phyloP scores from a whole-genome alignment of 2,329 filamentous ascomycete genomes.

The Penicillium griseofulvum region DNA sequence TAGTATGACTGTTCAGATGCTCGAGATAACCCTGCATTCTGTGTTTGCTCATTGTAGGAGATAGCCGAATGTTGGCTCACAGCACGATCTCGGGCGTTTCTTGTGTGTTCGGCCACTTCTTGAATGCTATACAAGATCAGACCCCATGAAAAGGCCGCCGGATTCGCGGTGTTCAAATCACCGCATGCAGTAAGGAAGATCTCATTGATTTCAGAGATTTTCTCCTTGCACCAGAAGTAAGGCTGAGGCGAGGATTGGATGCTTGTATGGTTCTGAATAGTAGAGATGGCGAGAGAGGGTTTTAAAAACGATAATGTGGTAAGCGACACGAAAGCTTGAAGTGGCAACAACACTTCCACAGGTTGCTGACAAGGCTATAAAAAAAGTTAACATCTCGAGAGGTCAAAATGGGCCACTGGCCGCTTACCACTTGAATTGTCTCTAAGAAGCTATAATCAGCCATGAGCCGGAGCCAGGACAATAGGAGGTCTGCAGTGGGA shows the following conservation, averaged over 20 bases:
- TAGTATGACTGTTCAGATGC: conserved; percentile 43
- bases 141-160: conserved; percentile 78
- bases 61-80: conserved; percentile 34
- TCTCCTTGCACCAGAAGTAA: conserved; percentile 68
- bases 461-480: conserved; percentile 75
- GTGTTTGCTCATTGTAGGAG: conserved; percentile 39
- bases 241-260: conserved; percentile 33
- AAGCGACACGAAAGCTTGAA: conserved; percentile 68
- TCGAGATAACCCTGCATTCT: conserved; percentile 28
- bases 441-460: conserved; percentile 68
- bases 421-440: conserved; percentile 56
- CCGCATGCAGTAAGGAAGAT: conserved; percentile 61
- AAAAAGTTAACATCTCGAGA: conserved; percentile 12
- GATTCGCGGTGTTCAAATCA: conserved; percentile 63
- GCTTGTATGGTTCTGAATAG: conserved; percentile 41
- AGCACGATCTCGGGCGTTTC: conserved; percentile 18
- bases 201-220: conserved; percentile 70
- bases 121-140: conserved; percentile 70
- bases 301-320: conserved; percentile 73
- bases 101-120: conserved; percentile 49
- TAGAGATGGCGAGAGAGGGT: conserved; percentile 58
- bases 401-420: conserved; percentile 8
- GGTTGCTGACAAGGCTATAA: conserved; percentile 42
- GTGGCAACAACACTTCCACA: conserved; percentile 46
- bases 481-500: conserved; percentile 57